Conservation (phyloP, 1,284 basidiomycete genomes). For the Papiliotrema flavescens region DNA sequence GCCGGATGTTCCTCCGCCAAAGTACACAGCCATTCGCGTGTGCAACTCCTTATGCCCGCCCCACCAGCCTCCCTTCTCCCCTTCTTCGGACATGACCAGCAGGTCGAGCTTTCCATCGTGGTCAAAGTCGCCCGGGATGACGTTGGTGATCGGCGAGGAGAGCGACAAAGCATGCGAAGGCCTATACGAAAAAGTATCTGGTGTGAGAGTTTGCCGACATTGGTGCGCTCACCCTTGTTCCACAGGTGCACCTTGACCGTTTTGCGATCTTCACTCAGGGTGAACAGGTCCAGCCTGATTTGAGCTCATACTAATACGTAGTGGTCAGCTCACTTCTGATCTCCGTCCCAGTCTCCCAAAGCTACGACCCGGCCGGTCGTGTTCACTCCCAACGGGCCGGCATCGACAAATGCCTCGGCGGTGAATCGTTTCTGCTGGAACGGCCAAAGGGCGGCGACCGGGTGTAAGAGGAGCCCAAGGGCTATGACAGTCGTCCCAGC, state of each 20-base stretch:
- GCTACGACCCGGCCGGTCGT: constrained; percentile 66
- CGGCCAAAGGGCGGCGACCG: constrained; percentile 60
- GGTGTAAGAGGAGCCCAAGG: not conserved
- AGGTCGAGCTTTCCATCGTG: constrained; percentile 87
- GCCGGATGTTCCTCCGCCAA: constrained; percentile 57
- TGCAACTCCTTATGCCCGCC: constrained; percentile 40
- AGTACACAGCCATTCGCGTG: constrained; percentile 67
- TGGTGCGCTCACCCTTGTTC: constrained; percentile 65
- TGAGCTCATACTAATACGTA: not conserved
- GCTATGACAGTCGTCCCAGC: not conserved
- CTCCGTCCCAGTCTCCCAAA: constrained; percentile 91
- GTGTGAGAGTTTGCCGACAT: constrained; percentile 6
- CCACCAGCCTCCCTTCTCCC: constrained; percentile 51
- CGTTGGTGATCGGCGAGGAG: constrained; percentile 54
- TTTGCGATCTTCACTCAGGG: constrained; percentile 67
- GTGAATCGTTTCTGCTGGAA: constrained; percentile 79
- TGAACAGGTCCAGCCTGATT: constrained; percentile 72
- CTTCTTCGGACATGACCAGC: constrained; percentile 70
- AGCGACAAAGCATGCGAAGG: constrained; percentile 31
- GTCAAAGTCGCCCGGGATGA: constrained; percentile 88
- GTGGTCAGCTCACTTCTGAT: constrained; percentile 73
- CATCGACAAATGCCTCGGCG: constrained; percentile 76
- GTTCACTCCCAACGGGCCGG: constrained; percentile 74
- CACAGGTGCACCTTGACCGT: constrained; percentile 73
- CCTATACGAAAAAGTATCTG: constrained; percentile 52